These are phyloP conservation scores for Pseudohalonectria lignicola DNA, from an alignment of 2,329 filamentous ascomycete genomes.

Conservation along the genomic window DNA sequence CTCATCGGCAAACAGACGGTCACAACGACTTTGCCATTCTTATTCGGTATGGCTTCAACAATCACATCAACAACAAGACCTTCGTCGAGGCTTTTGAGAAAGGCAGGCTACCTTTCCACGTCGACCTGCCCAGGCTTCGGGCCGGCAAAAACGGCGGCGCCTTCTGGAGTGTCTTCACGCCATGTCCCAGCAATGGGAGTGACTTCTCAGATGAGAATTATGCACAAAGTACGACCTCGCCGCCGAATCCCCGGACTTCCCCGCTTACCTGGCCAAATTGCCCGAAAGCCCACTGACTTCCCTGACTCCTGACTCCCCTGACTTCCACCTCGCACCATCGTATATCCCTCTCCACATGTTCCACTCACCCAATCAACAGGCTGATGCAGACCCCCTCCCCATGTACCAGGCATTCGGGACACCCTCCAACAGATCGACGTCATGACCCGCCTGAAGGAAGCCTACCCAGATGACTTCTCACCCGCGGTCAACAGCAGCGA, in stretches of 20 bases:
- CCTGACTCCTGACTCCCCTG: not conserved
- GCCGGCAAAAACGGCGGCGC: constrained; percentile 66
- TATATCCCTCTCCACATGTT: too few relatives aligned
- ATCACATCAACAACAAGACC: constrained; percentile 63
- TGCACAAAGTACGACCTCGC: constrained; percentile 42
- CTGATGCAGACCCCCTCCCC: too few relatives aligned
- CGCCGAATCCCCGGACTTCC: not conserved
- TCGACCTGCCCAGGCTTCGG: constrained; percentile 68
- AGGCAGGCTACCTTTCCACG: constrained; percentile 57
- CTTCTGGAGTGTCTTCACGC: constrained; percentile 86
- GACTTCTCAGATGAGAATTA: constrained; percentile 69
- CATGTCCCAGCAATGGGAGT: constrained; percentile 60
- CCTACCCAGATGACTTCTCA: constrained; percentile 62
- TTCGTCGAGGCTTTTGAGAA: constrained; percentile 68
- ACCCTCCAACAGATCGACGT: constrained; percentile 23
- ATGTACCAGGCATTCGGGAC: constrained; percentile 7
- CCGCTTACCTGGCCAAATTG: too few relatives aligned
- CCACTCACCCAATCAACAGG: too few relatives aligned
- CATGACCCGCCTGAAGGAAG: constrained; percentile 46
- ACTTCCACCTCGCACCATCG: not conserved
- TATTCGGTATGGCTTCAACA: constrained; percentile 55
- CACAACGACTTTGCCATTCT: constrained; percentile 80
- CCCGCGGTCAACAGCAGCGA: constrained; percentile 44
- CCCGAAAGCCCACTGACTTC: not conserved
- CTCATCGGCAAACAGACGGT: constrained; percentile 49